A percentile compares a stretch with the other conserved stretches of the same genome.
Evolutionary conservation across 768 basidiomycete species (phyloP).

Genomic region (Arthromyces matolae): DNA sequence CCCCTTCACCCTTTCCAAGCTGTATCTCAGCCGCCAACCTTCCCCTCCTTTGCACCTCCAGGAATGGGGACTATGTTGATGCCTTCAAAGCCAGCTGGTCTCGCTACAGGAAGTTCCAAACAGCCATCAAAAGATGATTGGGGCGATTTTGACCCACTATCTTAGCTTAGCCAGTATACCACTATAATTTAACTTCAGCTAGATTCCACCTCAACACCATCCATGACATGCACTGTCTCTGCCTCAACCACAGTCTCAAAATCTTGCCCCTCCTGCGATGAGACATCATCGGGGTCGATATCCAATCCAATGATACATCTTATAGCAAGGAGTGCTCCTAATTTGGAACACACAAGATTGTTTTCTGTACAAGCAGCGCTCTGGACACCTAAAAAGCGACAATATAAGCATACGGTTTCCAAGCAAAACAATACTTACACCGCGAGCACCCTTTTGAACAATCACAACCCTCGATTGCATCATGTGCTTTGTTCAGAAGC

Average conservation of each 20-base stretch:
- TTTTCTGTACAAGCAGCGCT: slow-evolving; percentile 64
- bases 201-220: slow-evolving; percentile 45
- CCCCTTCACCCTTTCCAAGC: slow-evolving; percentile 9
- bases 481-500: slow-evolving; percentile 56
- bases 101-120: slow-evolving; percentile 41
- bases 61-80: slow-evolving; percentile 50
- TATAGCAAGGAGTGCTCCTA: slow-evolving; percentile 68
- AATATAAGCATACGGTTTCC: not conserved
- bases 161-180: slow-evolving; percentile 27
- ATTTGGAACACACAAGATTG: slow-evolving; percentile 71
- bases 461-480: slow-evolving; percentile 53
- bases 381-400: slow-evolving; percentile 52
- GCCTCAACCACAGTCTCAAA: slow-evolving; percentile 56
- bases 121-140: slow-evolving; percentile 63
- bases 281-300: slow-evolving; percentile 36
- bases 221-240: slow-evolving; percentile 38
- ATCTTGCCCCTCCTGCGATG: slow-evolving; percentile 26
- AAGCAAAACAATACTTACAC: slow-evolving; percentile 41
- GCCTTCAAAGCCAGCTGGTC: slow-evolving; percentile 60
- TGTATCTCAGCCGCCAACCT: slow-evolving; percentile 2
- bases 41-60: slow-evolving; percentile 20
- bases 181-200: slow-evolving; percentile 11
- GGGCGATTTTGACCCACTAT: slow-evolving; percentile 81
- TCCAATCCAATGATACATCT: slow-evolving; percentile 51
- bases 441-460: slow-evolving; percentile 68